These are phyloP conservation scores for Rhizopogon hawkerae DNA, from an alignment of 1,284 basidiomycete species.

Conservation along the genomic window DNA sequence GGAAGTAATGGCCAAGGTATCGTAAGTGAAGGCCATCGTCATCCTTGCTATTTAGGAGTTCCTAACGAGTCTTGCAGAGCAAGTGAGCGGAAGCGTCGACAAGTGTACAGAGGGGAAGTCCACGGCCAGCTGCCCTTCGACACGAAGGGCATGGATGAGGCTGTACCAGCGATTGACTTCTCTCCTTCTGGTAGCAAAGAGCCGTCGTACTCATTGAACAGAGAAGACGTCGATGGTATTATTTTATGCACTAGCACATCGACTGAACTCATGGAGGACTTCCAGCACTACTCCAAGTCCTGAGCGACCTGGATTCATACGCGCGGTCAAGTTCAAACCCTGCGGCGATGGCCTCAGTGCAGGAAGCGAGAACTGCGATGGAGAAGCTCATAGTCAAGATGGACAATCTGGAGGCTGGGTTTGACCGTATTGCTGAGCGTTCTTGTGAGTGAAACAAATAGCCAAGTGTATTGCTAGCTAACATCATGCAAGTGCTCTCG, in stretches of 20 bases:
- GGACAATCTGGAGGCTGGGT: constrained; percentile 66
- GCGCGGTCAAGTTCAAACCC: constrained; percentile 37
- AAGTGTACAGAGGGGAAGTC: constrained; percentile 70
- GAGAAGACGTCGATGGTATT: constrained; percentile 66
- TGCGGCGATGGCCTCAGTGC: constrained; percentile 46
- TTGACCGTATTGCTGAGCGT: constrained; percentile 74
- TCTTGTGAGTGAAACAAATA: constrained; percentile 46
- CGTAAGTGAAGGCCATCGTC: constrained; percentile 40
- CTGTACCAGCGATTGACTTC: constrained; percentile 71
- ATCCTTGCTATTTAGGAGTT: background rate
- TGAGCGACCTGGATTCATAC: constrained; percentile 59
- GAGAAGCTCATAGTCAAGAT: constrained; percentile 67
- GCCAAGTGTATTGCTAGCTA: background rate
- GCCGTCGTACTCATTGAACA: constrained; percentile 53
- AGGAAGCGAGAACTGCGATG: constrained; percentile 50
- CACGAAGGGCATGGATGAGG: constrained; percentile 64
- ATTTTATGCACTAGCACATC: background rate
- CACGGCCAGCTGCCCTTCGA: constrained; percentile 77
- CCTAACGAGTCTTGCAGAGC: constrained; percentile 33
- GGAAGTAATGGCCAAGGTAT: constrained; percentile 76
- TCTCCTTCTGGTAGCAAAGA: constrained; percentile 53
- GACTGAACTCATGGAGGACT: constrained; percentile 1
- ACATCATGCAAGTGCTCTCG: constrained; percentile 51
- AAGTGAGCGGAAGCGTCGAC: constrained; percentile 67
- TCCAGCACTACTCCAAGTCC: constrained; percentile 51